Evolutionary conservation across 768 basidiomycete genomes (phyloP), one percentile per base, ranked within the genome.

Genomic region (Pisolithus tinctorius): DNA sequence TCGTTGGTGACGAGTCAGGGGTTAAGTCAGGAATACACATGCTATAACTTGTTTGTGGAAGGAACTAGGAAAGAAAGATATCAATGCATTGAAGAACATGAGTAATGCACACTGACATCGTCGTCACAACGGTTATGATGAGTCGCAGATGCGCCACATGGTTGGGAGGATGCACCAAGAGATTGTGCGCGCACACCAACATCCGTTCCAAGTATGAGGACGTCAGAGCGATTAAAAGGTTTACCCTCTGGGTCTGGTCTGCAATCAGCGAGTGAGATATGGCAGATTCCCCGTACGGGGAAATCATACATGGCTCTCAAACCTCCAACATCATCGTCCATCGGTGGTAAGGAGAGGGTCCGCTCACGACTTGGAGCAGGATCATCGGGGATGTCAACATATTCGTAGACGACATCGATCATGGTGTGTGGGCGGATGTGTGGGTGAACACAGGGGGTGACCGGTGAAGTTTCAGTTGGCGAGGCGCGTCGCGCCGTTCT

Each of bases 401-500:
- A 47, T 17, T 47, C 30, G 13, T 34, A 31, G 31, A 47, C 20
- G 23, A 47, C 34, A 31, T 47, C 34, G 30, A 47, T 36, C 45
- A 23, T 17, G 11, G 34, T n/a, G 30, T 10, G 9, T 23, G 31
- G 31, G 31, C 8, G 13, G 11, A 36, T 13, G 17, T 47, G 31
- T 13, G 13, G 17, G 20, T 11, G 23, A 31, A 36, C 34, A 36
- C 17, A 20, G 31, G 30, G 45, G 30, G 31, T n/a, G n/a, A n/a
- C n/a, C n/a, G n/a, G n/a, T 31, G 30, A n/a, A n/a, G 13, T 9
- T 31, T 16, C 13, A 36, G 31, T 47, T 4, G 10, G n/a, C 29
- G 6, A 16, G 45, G 45, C 55, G 59, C 67, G 38, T 45, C 47
- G 41, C 42, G 54, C 46, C 26, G 48, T 66, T 68, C 67, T 67